These are phyloP conservation scores for Xylariaceae sp. DNA, from an alignment of 2,329 filamentous ascomycete genomes.

Conservation along the genomic window DNA sequence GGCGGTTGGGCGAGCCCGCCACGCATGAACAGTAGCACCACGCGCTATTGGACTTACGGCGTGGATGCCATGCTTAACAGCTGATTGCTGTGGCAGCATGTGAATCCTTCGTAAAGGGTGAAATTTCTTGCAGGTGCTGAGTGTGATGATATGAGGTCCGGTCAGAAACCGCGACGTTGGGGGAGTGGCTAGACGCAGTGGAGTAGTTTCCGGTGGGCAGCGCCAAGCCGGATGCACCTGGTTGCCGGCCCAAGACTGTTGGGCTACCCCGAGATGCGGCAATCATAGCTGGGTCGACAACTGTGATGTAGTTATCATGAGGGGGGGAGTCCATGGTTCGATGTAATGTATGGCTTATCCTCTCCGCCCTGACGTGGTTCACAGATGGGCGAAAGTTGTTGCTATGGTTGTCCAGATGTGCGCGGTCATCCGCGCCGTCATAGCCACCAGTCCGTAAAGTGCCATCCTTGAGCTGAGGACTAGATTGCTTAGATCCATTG, in stretches of 20 bases:
- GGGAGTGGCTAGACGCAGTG: constrained; percentile 38
- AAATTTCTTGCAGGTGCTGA: constrained; percentile 41
- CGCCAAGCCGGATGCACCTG: constrained; percentile 31
- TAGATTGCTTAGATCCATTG: constrained; percentile 52
- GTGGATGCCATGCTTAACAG: no score
- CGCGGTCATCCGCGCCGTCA: constrained; percentile 37
- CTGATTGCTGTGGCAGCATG: constrained; percentile 46
- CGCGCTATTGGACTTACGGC: no score
- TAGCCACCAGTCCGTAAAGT: constrained; percentile 38
- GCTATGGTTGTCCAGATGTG: constrained; percentile 31
- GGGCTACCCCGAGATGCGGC: constrained; percentile 30
- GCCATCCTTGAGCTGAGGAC: constrained; percentile 45
- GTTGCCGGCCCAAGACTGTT: constrained; percentile 22
- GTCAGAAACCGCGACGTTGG: constrained; percentile 17
- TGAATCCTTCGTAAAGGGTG: constrained; percentile 45
- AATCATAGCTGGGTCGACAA: constrained; percentile 31
- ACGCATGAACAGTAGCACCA: no score
- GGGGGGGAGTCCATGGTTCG: constrained; percentile 35
- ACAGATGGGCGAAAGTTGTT: constrained; percentile 33
- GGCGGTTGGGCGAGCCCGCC: no score
- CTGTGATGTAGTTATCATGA: constrained; percentile 25
- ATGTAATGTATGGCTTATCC: constrained; percentile 33
- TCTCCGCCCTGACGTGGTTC: constrained; percentile 34
- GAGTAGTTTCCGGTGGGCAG: constrained; percentile 34
- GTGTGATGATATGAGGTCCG: constrained; percentile 28